These are phyloP conservation scores for Ganoderma sp. DNA, from an alignment of 1,284 basidiomycete species.

Conservation along the genomic window DNA sequence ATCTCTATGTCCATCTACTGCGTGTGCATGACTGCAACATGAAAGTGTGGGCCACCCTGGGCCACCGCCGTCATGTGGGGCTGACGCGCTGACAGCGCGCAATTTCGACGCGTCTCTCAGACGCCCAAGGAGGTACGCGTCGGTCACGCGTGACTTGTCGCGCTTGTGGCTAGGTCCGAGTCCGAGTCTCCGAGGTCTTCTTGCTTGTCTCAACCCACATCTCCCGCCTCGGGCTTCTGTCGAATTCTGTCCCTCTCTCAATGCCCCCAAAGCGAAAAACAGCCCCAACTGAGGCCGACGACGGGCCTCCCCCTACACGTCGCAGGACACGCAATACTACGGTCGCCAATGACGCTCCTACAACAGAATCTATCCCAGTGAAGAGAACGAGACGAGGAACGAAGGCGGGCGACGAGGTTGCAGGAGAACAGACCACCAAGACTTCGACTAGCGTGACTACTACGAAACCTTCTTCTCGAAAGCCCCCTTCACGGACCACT, in stretches of 20 bases:
- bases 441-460: background rate
- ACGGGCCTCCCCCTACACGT: constrained; percentile 28
- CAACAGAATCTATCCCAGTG: constrained; percentile 12
- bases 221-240: background rate
- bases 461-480: background rate
- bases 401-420: constrained; percentile 15
- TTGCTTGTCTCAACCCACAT: background rate
- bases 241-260: background rate
- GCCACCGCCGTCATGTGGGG: too few relatives aligned
- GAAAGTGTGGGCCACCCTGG: too few relatives aligned
- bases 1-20: background rate
- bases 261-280: constrained; percentile 62
- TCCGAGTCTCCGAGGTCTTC: background rate
- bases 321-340: constrained; percentile 35
- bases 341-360: background rate
- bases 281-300: constrained; percentile 20
- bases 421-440: background rate
- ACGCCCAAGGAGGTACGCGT: constrained; percentile 6
- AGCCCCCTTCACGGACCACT: background rate
- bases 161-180: constrained; percentile 9
- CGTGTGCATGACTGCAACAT: too few relatives aligned
- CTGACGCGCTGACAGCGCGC: background rate
- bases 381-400: constrained; percentile 16
- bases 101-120: background rate
- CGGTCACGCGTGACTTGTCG: constrained; percentile 10